Evolutionary conservation across 257 asterid species (phyloP).

Genomic region (Linderniella brevidens): DNA sequence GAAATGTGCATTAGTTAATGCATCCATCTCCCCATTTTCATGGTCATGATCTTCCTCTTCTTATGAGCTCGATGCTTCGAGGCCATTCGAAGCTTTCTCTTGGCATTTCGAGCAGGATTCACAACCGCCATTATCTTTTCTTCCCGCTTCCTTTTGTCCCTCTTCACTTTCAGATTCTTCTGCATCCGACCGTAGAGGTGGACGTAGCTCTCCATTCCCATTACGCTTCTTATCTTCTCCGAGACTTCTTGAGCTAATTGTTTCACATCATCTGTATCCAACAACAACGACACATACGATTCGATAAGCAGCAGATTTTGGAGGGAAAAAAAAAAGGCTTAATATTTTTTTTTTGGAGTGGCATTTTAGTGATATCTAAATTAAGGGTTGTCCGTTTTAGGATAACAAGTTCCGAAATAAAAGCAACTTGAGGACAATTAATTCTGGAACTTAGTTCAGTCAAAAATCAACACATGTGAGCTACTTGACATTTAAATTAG

Average conservation of each 20-base stretch:
- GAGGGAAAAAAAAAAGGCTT: too few species aligned
- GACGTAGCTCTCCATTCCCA: conserved; percentile 41
- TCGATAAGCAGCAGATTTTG: background rate
- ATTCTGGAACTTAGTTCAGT: too few species aligned
- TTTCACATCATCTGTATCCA: conserved; percentile 55
- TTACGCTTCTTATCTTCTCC: conserved; percentile 37
- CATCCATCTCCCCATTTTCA: conserved; percentile 78
- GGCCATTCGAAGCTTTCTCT: conserved; percentile 70
- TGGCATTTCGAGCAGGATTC: conserved; percentile 69
- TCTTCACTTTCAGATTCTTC: conserved; percentile 47
- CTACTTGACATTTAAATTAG: too few species aligned
- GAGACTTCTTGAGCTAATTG: conserved; percentile 47
- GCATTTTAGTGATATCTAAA: too few species aligned
- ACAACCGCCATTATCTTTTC: conserved; percentile 78
- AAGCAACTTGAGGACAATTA: too few species aligned
- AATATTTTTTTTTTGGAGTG: too few species aligned
- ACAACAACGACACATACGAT: background rate
- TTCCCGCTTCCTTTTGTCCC: conserved; percentile 84
- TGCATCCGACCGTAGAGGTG: conserved; percentile 45
- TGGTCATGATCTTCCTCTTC: conserved; percentile 57
- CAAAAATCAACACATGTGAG: too few species aligned
- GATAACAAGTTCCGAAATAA: too few species aligned
- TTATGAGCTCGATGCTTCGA: conserved; percentile 66
- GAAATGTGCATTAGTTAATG: conserved; percentile 6
- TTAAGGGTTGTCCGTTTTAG: too few species aligned